Conservation (phyloP, 2,329 filamentous ascomycete species). For the Pezicula carpinea region DNA sequence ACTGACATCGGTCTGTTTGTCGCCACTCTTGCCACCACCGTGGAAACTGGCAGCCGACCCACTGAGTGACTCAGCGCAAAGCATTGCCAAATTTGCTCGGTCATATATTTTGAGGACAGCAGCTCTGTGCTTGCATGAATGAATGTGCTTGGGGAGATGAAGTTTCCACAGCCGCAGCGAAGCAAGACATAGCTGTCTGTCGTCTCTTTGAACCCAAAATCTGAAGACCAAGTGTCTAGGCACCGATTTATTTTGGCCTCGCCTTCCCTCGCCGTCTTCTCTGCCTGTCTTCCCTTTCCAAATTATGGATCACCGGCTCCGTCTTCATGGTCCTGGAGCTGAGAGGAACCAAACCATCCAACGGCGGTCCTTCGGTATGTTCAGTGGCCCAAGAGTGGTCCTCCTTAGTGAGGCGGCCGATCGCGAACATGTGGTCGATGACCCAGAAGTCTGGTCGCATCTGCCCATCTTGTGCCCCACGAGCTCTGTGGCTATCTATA, state of each 20-base stretch:
- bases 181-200: too few relatives aligned
- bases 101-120: neutral
- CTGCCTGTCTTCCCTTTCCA: constrained; percentile 8
- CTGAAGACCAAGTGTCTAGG: neutral
- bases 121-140: too few relatives aligned
- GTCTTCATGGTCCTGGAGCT: constrained; percentile 8
- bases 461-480: constrained; percentile 13
- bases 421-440: constrained; percentile 32
- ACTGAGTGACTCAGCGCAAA: neutral
- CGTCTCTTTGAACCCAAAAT: too few relatives aligned
- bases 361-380: constrained; percentile 17
- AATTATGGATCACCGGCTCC: constrained; percentile 5
- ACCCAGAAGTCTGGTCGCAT: constrained; percentile 38
- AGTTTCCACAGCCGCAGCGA: too few relatives aligned
- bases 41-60: neutral
- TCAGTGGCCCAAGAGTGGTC: constrained; percentile 8
- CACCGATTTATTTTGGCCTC: constrained; percentile 1
- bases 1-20: neutral
- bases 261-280: constrained; percentile 2
- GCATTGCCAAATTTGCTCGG: neutral
- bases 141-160: too few relatives aligned
- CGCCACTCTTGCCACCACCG: neutral
- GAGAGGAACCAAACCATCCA: constrained; percentile 6
- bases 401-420: constrained; percentile 25
- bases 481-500: constrained; percentile 38